Conservation (phyloP, 352 stramenopile species). For the Phytopythium chamaehyphon region DNA sequence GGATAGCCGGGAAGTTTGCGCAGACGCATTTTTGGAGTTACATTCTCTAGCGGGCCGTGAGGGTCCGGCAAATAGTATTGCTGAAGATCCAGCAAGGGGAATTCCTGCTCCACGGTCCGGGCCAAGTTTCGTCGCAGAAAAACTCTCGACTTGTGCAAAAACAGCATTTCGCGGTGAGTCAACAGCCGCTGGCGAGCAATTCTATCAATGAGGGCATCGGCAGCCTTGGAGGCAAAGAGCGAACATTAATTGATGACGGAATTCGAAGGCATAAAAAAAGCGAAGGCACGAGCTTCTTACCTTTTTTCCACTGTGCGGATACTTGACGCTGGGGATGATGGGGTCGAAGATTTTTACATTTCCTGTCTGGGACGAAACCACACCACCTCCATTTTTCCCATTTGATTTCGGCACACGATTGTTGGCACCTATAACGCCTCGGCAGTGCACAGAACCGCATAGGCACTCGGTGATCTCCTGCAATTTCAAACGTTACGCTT, state of each 20-base stretch:
- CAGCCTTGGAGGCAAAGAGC: conserved; percentile 24
- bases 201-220: conserved; percentile 53
- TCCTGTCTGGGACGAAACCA: neutral
- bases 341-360: conserved; percentile 37
- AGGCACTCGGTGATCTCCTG: conserved; percentile 74
- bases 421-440: conserved; percentile 72
- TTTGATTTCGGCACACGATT: conserved; percentile 39
- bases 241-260: neutral
- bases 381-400: conserved; percentile 4
- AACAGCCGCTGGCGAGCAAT: conserved; percentile 54
- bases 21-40: conserved; percentile 44
- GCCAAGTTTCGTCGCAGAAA: conserved; percentile 59
- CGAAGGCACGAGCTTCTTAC: conserved; percentile 10
- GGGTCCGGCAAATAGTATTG: conserved; percentile 48
- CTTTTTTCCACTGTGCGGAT: conserved; percentile 33
- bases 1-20: conserved; percentile 46
- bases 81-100: conserved; percentile 50
- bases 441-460: conserved; percentile 55
- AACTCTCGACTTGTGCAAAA: conserved; percentile 46
- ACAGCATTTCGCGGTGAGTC: conserved; percentile 36
- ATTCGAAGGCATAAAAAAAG: neutral
- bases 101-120: conserved; percentile 48
- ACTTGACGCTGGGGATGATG: conserved; percentile 32
- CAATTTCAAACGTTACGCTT: neutral
- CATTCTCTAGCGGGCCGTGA: conserved; percentile 26